Evolutionary conservation across 2,329 filamentous ascomycete species (phyloP), one percentile per base, ranked within the genome.

Genomic region (Metarhizium brunneum): DNA sequence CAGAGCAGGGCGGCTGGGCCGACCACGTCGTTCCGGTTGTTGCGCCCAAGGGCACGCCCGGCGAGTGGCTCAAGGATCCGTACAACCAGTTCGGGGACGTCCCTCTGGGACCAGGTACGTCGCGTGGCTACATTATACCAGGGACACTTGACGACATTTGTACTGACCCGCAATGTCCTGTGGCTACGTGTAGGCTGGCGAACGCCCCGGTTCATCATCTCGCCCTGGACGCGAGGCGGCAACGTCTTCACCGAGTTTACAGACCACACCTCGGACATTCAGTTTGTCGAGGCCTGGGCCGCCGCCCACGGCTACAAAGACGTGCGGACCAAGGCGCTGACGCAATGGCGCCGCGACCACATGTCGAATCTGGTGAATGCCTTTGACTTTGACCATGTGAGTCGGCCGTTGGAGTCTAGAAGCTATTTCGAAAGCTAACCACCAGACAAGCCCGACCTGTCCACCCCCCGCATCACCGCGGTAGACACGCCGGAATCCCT

Each of bases 251-350:
- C 76, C 6, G 78, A 81, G 64, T 73, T 74, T 30, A 72, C 73
- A 6, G 78, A 81, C 58, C 78, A 81, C 63, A 78, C 72, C 53
- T 80, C 77, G 0, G 77, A 80, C 55, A 78, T 80, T 36, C 65
- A 78, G 56, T 80, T 81, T 59, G 59, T 81, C 4, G 78, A 80
- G 63, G 62, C 74, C 57, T 78, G 75, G 75, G 59, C 60, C 4
- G 51, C 57, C 5, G 66, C 63, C 7, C 64, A 64, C 18, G 67
- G 66, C n/a, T 69, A 69, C 57, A n/a, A 53, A 3, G 63, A 76
- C 38, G 75, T 65, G 29, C 49, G 56, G 10, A 62, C 59, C 18
- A 51, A 61, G 16, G 57, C 60, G 47, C 60, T 68, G 48, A 58
- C 58, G 1, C 56, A 59, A 10, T 67, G 65, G 65, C 64, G 65